phyloP scores from a whole-genome alignment of 106 monocot genomes.

The Platanthera guangdongensis region DNA sequence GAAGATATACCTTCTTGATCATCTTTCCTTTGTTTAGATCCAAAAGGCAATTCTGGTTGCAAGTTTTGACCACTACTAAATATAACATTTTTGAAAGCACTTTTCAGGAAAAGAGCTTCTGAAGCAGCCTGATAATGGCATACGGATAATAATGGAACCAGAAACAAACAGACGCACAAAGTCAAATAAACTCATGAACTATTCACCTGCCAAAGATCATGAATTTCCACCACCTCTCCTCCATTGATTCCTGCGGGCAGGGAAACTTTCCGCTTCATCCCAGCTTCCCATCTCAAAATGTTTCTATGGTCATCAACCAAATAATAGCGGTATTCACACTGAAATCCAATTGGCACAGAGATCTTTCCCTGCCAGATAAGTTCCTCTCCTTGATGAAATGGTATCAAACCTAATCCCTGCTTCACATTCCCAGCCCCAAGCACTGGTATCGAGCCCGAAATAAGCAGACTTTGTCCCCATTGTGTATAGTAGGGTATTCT shows the following conservation, averaged over 20 bases:
- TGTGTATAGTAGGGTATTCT: constrained; percentile 75
- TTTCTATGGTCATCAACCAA: constrained; percentile 72
- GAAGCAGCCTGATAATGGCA: constrained; percentile 46
- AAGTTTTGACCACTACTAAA: constrained; percentile 36
- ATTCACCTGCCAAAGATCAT: constrained; percentile 83
- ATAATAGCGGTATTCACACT: constrained; percentile 69
- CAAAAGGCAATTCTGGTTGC: constrained; percentile 26
- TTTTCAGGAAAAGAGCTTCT: constrained; percentile 63
- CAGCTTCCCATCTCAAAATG: constrained; percentile 72
- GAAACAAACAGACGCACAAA: not conserved
- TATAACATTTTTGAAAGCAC: constrained; percentile 84
- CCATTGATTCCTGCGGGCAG: constrained; percentile 56
- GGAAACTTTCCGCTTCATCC: constrained; percentile 42
- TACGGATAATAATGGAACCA: not conserved
- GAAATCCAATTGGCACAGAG: constrained; percentile 44
- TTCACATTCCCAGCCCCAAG: constrained; percentile 81
- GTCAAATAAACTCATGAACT: not conserved
- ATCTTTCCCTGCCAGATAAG: constrained; percentile 72
- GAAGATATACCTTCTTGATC: constrained; percentile 33
- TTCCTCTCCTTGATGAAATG: constrained; percentile 62
- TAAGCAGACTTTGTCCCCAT: constrained; percentile 79
- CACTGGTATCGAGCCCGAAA: constrained; percentile 58
- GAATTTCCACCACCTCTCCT: constrained; percentile 58
- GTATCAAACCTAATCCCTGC: constrained; percentile 46
- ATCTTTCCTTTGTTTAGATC: constrained; percentile 15